These are phyloP conservation scores for Acacia crassicarpa DNA, from an alignment of 306 rosid genomes.

Conservation along the genomic window DNA sequence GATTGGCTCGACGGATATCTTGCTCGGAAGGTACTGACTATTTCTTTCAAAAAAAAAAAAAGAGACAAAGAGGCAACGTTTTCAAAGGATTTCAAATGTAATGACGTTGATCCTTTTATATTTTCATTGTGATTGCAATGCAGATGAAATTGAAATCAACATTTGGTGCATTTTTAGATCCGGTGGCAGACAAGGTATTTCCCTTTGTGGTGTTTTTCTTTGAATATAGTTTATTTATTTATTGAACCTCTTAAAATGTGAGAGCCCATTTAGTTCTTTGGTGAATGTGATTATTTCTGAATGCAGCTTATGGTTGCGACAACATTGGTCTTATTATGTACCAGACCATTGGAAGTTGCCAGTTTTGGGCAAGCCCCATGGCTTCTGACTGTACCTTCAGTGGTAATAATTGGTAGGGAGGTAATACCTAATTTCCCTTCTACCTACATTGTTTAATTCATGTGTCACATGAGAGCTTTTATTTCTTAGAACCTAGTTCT, in stretches of 20 bases:
- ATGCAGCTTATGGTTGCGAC: conserved; percentile 99
- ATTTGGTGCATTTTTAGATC: conserved; percentile 98
- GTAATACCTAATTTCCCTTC: conserved; percentile 41
- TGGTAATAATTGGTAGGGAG: conserved; percentile 96
- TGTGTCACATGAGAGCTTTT: conserved; percentile 13
- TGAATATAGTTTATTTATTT: not conserved
- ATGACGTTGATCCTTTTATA: not conserved
- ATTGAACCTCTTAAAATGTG: not conserved
- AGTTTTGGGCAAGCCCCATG: conserved; percentile 69
- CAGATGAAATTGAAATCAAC: conserved; percentile 93
- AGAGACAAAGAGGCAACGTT: not conserved
- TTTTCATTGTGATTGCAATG: conserved; percentile 18
- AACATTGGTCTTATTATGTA: conserved; percentile 80
- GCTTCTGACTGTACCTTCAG: conserved; percentile 80
- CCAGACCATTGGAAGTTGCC: conserved; percentile 67
- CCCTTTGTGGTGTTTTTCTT: not conserved
- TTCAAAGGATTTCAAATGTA: not conserved
- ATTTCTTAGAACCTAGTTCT: not conserved
- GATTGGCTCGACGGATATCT: conserved; percentile 99
- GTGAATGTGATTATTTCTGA: conserved; percentile 23
- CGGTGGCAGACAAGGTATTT: conserved; percentile 98
- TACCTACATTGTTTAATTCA: not conserved
- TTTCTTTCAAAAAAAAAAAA: not conserved
- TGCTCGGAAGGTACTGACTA: conserved; percentile 76
- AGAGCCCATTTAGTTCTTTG: conserved; percentile 2